A percentile compares a stretch with the other conserved stretches of the same genome.
These are phyloP conservation scores for Cudoniella acicularis DNA, from an alignment of 495 filamentous ascomycete genomes.

Conservation along the genomic window DNA sequence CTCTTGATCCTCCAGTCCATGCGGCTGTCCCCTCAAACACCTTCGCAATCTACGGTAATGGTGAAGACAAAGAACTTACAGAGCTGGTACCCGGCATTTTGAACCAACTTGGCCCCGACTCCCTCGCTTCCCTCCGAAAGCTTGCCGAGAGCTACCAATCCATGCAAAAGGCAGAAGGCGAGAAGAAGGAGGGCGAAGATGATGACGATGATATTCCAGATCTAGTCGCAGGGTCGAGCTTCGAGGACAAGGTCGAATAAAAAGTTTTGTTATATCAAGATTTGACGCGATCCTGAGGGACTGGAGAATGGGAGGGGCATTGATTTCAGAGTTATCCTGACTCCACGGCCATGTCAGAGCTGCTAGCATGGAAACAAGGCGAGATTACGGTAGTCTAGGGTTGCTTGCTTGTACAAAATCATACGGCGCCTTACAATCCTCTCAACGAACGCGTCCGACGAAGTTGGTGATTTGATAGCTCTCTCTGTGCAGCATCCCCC, in stretches of 20 bases:
- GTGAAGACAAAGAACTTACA: constrained; percentile 99
- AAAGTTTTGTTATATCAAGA: constrained; percentile 5
- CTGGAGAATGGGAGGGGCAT: constrained; percentile 6
- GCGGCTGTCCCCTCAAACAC: constrained; percentile 94
- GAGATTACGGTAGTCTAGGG: constrained; percentile 23
- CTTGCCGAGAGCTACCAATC: constrained; percentile 99
- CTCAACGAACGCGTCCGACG: no score
- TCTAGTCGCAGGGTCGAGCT: constrained; percentile 92
- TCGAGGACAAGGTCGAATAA: constrained; percentile 94
- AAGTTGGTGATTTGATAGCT: no score
- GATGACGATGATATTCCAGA: constrained; percentile 88
- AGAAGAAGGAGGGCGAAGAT: constrained; percentile 59
- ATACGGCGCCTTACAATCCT: constrained; percentile 19
- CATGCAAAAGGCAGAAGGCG: constrained; percentile 89
- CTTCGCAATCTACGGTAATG: constrained; percentile 98
- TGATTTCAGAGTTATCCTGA: constrained; percentile 4
- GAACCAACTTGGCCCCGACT: constrained; percentile 98
- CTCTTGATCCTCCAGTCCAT: constrained; percentile 61
- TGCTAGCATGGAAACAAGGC: constrained; percentile 16
- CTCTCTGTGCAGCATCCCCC: no score
- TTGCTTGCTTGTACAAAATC: constrained; percentile 28
- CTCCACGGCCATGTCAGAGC: constrained; percentile 6
- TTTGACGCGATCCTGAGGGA: background rate
- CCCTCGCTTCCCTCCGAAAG: constrained; percentile 95
- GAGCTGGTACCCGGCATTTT: constrained; percentile 99